Base-by-base conservation (phyloP, 495 filamentous ascomycete genomes). In the Hypoxylon fragiforme region DNA sequence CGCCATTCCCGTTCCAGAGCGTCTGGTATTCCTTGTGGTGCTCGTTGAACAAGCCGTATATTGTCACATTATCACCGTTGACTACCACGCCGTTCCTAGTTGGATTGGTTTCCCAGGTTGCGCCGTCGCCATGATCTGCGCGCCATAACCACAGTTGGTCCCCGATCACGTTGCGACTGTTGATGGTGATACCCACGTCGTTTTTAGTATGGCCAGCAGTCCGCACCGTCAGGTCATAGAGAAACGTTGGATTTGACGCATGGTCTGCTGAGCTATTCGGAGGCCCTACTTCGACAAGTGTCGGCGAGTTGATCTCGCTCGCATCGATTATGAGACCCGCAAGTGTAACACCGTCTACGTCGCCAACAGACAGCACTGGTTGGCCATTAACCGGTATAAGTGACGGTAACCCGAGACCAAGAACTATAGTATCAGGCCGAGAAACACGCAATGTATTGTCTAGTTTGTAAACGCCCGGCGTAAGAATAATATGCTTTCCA, bases 81-180 rank as follows among this genome's bases (percentile, higher is more conserved):
- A 68, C 41, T n/a, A 68, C 57, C 7, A 66, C 21, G 7, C 65
- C 65, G 50, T 68, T 61, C 47, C 42, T 66, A 2, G 65, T 68
- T 12, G 59, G 59, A 32, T 68, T 68, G 11, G 26, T 37, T 13
- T 66, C 42, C 65, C 65, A 66, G 4, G 48, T 56, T 0, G 59
- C 65, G 6, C 65, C 65, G 9, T 60, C 44, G 1, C 65, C 65
- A 26, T 68, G 65, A 39, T 68, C 65, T 6, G 65, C 65, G 15
- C 65, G 63, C 65, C 65, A 68, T 1, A 68, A 31, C 65, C 65
- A 68, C 30, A 68, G 43, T 19, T 68, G 65, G 44, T 68, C 65
- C 9, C 62, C 65, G 16, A 68, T 24, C 12, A 66, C 59, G 20
- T 66, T 52, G 47, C 49, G 34, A 39, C 65, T 68, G 14, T 68